These are phyloP conservation scores for Parastagonospora avenae DNA, from an alignment of 2,329 filamentous ascomycete species.

Conservation along the genomic window DNA sequence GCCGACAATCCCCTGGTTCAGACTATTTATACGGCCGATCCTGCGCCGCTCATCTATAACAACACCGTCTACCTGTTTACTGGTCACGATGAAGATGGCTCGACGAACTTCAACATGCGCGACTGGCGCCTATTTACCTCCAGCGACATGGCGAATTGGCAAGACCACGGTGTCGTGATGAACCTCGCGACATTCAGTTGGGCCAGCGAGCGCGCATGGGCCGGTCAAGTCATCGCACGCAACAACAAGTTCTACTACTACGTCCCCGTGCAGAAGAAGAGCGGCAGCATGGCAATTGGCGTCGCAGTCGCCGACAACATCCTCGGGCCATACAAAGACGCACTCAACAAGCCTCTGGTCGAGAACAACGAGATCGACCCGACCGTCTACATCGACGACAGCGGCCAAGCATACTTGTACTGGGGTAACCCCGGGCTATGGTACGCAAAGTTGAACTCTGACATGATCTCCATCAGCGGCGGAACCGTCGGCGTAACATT, in stretches of 20 bases:
- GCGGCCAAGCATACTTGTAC: slow-evolving; percentile 22
- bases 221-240: slow-evolving; percentile 17
- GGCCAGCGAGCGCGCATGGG: slow-evolving; percentile 18
- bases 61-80: slow-evolving; percentile 20
- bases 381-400: slow-evolving; percentile 21
- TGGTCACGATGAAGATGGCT: slow-evolving; percentile 21
- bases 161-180: slow-evolving; percentile 18
- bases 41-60: slow-evolving; percentile 19
- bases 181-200: slow-evolving; percentile 16
- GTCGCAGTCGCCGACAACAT: slow-evolving; percentile 18
- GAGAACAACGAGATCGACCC: slow-evolving; percentile 21
- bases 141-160: slow-evolving; percentile 22
- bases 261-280: slow-evolving; percentile 13
- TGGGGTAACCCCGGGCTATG: slow-evolving; percentile 21
- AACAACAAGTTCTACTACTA: slow-evolving; percentile 25
- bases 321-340: slow-evolving; percentile 17
- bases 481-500: slow-evolving; percentile 11
- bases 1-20: slow-evolving; percentile 22
- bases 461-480: slow-evolving; percentile 21
- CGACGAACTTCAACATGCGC: slow-evolving; percentile 16
- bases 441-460: slow-evolving; percentile 17
- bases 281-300: slow-evolving; percentile 19
- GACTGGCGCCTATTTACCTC: slow-evolving; percentile 20
- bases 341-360: slow-evolving; percentile 18
- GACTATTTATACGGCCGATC: slow-evolving; percentile 19